Base-by-base conservation (phyloP, 148 eudicot genomes). In the Pharnaceum exiguum region DNA sequence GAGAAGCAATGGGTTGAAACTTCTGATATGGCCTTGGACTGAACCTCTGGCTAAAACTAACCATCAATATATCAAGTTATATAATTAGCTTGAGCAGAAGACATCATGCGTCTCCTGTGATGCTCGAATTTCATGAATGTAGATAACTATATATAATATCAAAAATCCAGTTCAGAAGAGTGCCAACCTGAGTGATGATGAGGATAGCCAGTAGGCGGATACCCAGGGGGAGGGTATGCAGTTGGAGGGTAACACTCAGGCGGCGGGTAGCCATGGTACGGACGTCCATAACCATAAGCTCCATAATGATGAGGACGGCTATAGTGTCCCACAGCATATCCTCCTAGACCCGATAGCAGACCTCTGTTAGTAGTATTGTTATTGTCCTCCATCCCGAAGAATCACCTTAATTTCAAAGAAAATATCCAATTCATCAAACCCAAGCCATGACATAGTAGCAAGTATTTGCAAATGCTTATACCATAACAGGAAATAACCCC, bases 341-440 rank as follows among this genome's bases (percentile, higher is more conserved):
- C 76, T 55, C 61, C 63, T 0, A 66, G 4, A 35, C 45, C 24
- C 2, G 76, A 66, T 46, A 72, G 53, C 19, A 72, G 58, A 49
- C 76, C 72, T 72, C 51, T 72, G 63, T 72, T 71, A 7, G 45
- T 54, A 9, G 76, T 4, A 27, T 58, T 71, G 38, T 66, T 46
- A 11, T 48, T 59, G 17, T 66, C 43, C 36, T 51, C 62, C 68
- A 69, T 69, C 25, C n/a, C n/a, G n/a, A n/a, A n/a, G n/a, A n/a
- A n/a, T n/a, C n/a, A n/a, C n/a, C n/a, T n/a, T n/a, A n/a, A n/a
- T 42, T 22, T 42, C 4, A 42, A 15, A 42, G 21, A n/a, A 15
- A 3, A 17, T 42, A 17, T 3, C 4, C n/a, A n/a, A n/a, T n/a
- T n/a, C n/a, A n/a, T n/a, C 45, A 18, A 18, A 44, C 24, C 10